Conservation (phyloP, 345 rosid genomes). For the Aquilaria malaccensis region DNA sequence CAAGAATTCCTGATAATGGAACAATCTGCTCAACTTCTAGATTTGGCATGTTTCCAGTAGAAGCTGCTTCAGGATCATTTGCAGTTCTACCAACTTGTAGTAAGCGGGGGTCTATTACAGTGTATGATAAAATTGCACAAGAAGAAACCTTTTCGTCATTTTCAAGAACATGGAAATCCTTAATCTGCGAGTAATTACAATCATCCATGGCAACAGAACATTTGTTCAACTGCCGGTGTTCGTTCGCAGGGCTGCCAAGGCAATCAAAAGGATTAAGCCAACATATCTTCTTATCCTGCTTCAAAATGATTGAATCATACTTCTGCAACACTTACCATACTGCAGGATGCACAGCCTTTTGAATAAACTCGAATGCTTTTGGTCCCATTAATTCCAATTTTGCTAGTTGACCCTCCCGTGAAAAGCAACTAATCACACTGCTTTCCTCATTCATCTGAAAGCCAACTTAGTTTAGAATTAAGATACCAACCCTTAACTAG, state of each 20-base stretch:
- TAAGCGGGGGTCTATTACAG: conserved; percentile 56
- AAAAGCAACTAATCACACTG: conserved; percentile 39
- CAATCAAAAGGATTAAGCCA: conserved; percentile 10
- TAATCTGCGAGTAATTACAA: conserved; percentile 9
- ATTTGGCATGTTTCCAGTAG: conserved; percentile 17
- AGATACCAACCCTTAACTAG: neutral
- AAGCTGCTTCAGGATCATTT: conserved; percentile 22
- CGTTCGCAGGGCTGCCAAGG: conserved; percentile 34
- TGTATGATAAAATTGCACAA: conserved; percentile 32
- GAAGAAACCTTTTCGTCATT: conserved; percentile 33
- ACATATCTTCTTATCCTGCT: conserved; percentile 6
- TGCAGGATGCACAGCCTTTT: conserved; percentile 40
- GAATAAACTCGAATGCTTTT: conserved; percentile 63
- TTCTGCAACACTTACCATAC: conserved; percentile 39
- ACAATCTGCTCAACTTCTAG: conserved; percentile 21
- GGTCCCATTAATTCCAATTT: conserved; percentile 70
- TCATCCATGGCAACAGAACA: conserved; percentile 29
- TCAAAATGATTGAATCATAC: conserved; percentile 1
- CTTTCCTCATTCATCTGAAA: conserved; percentile 52
- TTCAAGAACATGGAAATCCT: conserved; percentile 19
- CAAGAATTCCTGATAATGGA: conserved; percentile 16
- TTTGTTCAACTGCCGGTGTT: conserved; percentile 26
- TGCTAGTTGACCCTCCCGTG: conserved; percentile 76
- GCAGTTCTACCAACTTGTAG: conserved; percentile 20
- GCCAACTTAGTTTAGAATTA: conserved; percentile 6